Evolutionary conservation across 148 eudicot species (phyloP).

Genomic region (Cornus controversa): DNA sequence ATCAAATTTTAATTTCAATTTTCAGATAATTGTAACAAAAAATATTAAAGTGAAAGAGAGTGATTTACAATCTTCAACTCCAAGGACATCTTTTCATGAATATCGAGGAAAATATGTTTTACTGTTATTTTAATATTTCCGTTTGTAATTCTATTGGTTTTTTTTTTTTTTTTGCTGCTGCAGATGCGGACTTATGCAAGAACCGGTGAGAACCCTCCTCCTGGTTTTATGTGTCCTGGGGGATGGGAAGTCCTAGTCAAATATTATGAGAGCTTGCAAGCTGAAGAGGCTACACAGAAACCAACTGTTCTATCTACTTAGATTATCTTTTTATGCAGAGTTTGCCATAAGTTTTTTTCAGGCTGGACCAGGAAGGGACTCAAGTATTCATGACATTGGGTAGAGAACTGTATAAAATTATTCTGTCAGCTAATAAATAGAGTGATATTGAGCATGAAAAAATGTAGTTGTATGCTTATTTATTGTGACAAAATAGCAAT

Average conservation of each 20-base stretch:
- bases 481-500: too few species aligned
- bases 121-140: too few species aligned
- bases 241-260: conserved; percentile 82
- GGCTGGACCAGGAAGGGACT: not conserved
- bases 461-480: conserved; percentile 6
- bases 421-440: not conserved
- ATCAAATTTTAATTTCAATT: too few species aligned
- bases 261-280: conserved; percentile 66
- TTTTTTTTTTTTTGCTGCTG: too few species aligned
- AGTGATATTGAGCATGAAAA: not conserved
- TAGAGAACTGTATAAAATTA: not conserved
- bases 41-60: too few species aligned
- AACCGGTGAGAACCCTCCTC: conserved; percentile 81
- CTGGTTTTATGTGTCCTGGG: conserved; percentile 88
- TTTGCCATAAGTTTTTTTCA: not conserved
- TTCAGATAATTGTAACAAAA: too few species aligned
- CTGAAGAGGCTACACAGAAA: conserved; percentile 45
- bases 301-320: conserved; percentile 37
- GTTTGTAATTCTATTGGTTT: not conserved
- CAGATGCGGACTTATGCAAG: conserved; percentile 78
- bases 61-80: too few species aligned
- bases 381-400: too few species aligned
- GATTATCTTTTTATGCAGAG: not conserved
- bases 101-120: too few species aligned
- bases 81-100: too few species aligned